A percentile compares a stretch with the other conserved stretches of the same genome.
These are phyloP conservation scores for Aspergillus alliaceus DNA, from an alignment of 2,329 filamentous ascomycete species.

Conservation along the genomic window DNA sequence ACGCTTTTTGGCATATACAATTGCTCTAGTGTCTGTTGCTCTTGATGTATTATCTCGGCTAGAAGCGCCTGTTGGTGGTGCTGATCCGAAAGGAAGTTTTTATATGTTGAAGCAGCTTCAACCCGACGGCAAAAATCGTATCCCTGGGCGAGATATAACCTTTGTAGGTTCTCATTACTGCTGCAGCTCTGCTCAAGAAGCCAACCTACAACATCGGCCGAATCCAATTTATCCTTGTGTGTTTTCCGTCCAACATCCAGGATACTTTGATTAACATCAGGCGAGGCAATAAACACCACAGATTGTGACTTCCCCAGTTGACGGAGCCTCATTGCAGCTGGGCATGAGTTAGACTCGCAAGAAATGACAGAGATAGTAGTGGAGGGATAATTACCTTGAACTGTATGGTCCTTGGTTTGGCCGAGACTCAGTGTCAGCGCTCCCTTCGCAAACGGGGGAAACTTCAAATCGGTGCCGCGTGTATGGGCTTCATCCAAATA, in stretches of 20 bases:
- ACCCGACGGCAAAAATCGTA: slow-evolving; percentile 59
- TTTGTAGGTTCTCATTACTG: slow-evolving; percentile 58
- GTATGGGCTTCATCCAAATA: slow-evolving; percentile 65
- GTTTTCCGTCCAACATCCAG: slow-evolving; percentile 45
- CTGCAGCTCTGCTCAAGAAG: slow-evolving; percentile 64
- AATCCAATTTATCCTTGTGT: slow-evolving; percentile 36
- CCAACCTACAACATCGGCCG: slow-evolving; percentile 59
- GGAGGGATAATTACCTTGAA: slow-evolving; percentile 51
- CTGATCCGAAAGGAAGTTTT: slow-evolving; percentile 40
- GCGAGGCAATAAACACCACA: slow-evolving; percentile 55
- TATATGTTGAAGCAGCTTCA: slow-evolving; percentile 49
- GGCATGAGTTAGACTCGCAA: neutral
- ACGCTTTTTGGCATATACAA: slow-evolving; percentile 52
- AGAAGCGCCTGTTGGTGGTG: slow-evolving; percentile 45
- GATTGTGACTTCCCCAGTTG: slow-evolving; percentile 59
- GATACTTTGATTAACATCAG: slow-evolving; percentile 64
- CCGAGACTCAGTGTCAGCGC: slow-evolving; percentile 58
- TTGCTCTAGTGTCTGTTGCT: slow-evolving; percentile 58
- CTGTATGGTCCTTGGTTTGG: slow-evolving; percentile 61
- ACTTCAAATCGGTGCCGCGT: slow-evolving; percentile 59
- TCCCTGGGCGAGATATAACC: slow-evolving; percentile 61
- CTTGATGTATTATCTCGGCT: slow-evolving; percentile 49
- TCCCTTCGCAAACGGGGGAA: slow-evolving; percentile 49
- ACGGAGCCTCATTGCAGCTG: slow-evolving; percentile 66
- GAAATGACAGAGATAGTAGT: neutral